Evolutionary conservation across 305 asterid genomes (phyloP).

Genomic region (Stenogyne calaminthoides): DNA sequence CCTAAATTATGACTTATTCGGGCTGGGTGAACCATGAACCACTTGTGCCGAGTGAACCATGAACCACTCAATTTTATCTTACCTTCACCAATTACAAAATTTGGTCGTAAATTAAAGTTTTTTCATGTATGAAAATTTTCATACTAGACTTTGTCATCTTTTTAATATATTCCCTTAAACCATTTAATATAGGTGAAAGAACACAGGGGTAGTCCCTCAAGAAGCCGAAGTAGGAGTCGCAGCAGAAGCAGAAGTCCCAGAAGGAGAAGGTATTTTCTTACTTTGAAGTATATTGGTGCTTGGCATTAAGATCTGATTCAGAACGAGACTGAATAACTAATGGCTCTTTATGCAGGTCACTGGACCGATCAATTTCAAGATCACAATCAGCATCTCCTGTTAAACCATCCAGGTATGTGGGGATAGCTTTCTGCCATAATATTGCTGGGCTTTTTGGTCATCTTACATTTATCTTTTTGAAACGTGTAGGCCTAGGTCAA

Average conservation of each 20-base stretch:
- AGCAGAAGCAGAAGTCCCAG: slow-evolving; percentile 89
- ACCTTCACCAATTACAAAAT: no score
- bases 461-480: not conserved
- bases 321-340: not conserved
- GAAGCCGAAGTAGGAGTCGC: slow-evolving; percentile 90
- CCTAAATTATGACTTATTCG: no score
- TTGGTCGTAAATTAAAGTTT: no score
- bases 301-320: not conserved
- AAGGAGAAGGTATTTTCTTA: slow-evolving; percentile 60
- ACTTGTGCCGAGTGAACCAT: no score
- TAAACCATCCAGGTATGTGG: slow-evolving; percentile 61
- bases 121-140: no score
- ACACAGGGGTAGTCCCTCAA: slow-evolving; percentile 71
- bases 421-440: not conserved
- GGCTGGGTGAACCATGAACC: no score
- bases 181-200: slow-evolving; percentile 63
- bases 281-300: slow-evolving; percentile 9
- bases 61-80: no score
- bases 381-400: slow-evolving; percentile 87
- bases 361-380: slow-evolving; percentile 65
- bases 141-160: no score
- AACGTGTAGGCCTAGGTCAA: slow-evolving; percentile 48
- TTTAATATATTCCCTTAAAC: not conserved
- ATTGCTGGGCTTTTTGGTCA: slow-evolving; percentile 2
- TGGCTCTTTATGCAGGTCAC: slow-evolving; percentile 53